These are phyloP conservation scores for Plectosphaerella plurivora DNA, from an alignment of 2,329 filamentous ascomycete species.

Conservation along the genomic window DNA sequence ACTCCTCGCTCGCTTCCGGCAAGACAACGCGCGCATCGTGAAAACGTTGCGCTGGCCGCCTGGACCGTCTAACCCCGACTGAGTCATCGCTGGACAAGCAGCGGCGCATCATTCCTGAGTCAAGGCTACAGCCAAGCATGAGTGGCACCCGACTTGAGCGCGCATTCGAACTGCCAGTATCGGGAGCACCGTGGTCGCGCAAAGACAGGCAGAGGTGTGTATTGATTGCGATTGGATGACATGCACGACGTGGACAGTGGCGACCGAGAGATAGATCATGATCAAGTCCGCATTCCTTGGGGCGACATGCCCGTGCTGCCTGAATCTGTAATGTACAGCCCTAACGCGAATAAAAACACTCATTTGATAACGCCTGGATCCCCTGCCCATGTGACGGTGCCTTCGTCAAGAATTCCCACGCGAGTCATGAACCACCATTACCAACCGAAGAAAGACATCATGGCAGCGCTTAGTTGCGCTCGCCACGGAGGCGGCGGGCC, in stretches of 20 bases:
- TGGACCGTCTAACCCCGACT: no score
- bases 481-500: conserved; percentile 88
- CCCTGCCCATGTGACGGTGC: conserved; percentile 23
- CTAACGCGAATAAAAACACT: conserved; percentile 31
- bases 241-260: conserved; percentile 12
- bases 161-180: no score
- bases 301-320: conserved; percentile 28
- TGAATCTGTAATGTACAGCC: conserved; percentile 37
- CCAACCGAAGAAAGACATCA: conserved; percentile 19
- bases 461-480: conserved; percentile 66
- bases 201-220: no score
- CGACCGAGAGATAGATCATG: conserved; percentile 17
- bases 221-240: background rate
- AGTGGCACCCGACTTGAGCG: no score
- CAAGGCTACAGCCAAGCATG: no score
- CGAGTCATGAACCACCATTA: conserved; percentile 33
- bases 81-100: no score
- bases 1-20: no score
- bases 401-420: conserved; percentile 35
- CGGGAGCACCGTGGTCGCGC: no score
- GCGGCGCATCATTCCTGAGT: no score
- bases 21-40: no score
- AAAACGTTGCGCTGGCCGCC: no score
- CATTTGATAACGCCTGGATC: conserved; percentile 40
- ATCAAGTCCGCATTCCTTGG: conserved; percentile 27